Base-by-base conservation (phyloP, 2,329 filamentous ascomycete species). In the Anthostomella pinea region DNA sequence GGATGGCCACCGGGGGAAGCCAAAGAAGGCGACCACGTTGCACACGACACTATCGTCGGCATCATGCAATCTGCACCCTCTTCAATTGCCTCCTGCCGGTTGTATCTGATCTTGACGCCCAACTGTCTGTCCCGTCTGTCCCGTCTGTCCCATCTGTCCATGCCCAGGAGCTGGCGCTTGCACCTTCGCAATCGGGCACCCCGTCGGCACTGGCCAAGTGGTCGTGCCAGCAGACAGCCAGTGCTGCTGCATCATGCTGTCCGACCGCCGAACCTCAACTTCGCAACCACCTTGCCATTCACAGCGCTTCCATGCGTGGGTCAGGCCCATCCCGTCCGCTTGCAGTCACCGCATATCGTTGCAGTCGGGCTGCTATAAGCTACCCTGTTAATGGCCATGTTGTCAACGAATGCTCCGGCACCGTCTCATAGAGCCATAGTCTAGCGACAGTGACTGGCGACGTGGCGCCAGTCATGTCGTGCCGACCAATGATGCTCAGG, bases 21-120 rank as follows among this genome's bases (percentile, higher is more conserved):
- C 58, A 59, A 53, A 53, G 43, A 56, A 57, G 60, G 46, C 50
- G 59, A 54, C 59, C 61, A 64, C 61, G 61, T 63, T 61, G 60
- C 60, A 59, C 33, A 44, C 47, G 27, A 44, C 38, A 36, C 48
- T 50, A 51, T 39, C 44, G 41, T 46, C 48, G 41, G 48, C 44
- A 43, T 49, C 49, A 52, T 53, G 47, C 45, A 49, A 23, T 33
- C 45, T 51, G 51, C 39, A 38, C 33, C 19, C 24, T 17, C 33
- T 35, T n/a, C 52, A 44, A 53, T 46, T 44, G 45, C 38, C 39
- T 48, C 31, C 40, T 48, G 45, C 48, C 40, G 50, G 44, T 52
- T 53, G 48, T 21, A 36, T 16, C n/a, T 20, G 33, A 27, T 41
- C 33, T 53, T 53, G 50, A 52, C 39, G 48, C 51, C 52, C 54